phyloP scores from a whole-genome alignment of 345 rosid species.

The Linum usitatissimum region DNA sequence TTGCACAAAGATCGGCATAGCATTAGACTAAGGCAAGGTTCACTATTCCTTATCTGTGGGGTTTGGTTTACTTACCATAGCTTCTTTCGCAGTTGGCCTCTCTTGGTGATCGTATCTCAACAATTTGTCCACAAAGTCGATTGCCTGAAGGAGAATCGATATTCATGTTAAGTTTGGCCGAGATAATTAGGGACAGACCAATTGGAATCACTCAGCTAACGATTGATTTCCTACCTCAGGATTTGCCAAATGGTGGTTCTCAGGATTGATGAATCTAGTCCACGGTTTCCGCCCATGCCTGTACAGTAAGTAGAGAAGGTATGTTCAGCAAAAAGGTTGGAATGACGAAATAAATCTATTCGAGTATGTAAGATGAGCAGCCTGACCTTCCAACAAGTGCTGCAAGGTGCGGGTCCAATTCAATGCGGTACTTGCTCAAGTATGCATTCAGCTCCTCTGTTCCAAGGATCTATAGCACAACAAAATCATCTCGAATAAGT shows the following conservation, averaged over 20 bases:
- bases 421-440: constrained; percentile 72
- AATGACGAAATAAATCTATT: neutral
- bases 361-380: neutral
- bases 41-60: too few relatives aligned
- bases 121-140: constrained; percentile 92
- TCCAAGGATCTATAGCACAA: constrained; percentile 60
- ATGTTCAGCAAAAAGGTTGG: constrained; percentile 4
- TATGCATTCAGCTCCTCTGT: constrained; percentile 83
- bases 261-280: constrained; percentile 74
- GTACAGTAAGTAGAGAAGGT: constrained; percentile 6
- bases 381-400: constrained; percentile 85
- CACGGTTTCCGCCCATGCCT: constrained; percentile 95
- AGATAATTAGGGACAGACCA: neutral
- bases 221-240: constrained; percentile 57
- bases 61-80: constrained; percentile 46
- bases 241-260: constrained; percentile 83
- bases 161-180: neutral
- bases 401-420: constrained; percentile 80
- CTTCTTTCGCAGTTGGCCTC: constrained; percentile 97
- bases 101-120: constrained; percentile 93
- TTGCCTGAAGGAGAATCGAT: constrained; percentile 38
- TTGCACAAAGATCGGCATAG: too few relatives aligned
- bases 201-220: neutral
- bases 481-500: neutral
- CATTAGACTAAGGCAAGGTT: too few relatives aligned